Evolutionary conservation across 805 yeast genomes (phyloP), one percentile per base, ranked within the genome.

Genomic region (Lipomyces mesembrius): DNA sequence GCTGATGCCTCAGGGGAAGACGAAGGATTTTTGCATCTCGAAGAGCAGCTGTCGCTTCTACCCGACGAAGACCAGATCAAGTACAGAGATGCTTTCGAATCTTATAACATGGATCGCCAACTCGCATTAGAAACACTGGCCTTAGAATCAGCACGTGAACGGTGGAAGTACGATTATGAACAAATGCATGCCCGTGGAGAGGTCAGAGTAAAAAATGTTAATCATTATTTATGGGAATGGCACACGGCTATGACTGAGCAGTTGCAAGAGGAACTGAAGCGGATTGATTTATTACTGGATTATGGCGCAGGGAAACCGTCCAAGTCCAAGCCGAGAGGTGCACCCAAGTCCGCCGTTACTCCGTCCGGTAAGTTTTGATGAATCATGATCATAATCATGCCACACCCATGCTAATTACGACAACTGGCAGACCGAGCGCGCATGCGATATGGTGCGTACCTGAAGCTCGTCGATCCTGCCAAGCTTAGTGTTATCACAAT

Each of bases 161-260:
- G 90, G 76, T 94, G 99, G 99, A 88, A 86, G 75, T 88, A 87
- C 72, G 93, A 88, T 70, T 89, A 85, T 72, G 96, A 91, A 73
- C 87, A 85, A 62, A 82, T 87, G 74, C 81, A 82, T 65, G 81
- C 83, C 59, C 82, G 88, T 71, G 91, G 91, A 27, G 86, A 83
- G 12, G 64, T 77, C 35, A 74, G 84, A 62, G 77, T 87, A 51
- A 84, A 86, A 57, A 84, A 86, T 65, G 79, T 93, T 52, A 92
- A 92, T 66, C 88, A 87, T 0, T 87, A 87, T 71, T 79, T 95
- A 52, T 95, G 92, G 85, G 85, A 85, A 66, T 95, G 99, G 99
- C 88, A 89, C 71, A 83, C 83, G 62, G 87, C 85, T 58, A 82
- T 93, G 84, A 77, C 87, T 37, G 95, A 96, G 0, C 79, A 87